Evolutionary conservation across 306 rosid species (phyloP), one percentile per base, ranked within the genome.

Genomic region (Abrus precatorius): DNA sequence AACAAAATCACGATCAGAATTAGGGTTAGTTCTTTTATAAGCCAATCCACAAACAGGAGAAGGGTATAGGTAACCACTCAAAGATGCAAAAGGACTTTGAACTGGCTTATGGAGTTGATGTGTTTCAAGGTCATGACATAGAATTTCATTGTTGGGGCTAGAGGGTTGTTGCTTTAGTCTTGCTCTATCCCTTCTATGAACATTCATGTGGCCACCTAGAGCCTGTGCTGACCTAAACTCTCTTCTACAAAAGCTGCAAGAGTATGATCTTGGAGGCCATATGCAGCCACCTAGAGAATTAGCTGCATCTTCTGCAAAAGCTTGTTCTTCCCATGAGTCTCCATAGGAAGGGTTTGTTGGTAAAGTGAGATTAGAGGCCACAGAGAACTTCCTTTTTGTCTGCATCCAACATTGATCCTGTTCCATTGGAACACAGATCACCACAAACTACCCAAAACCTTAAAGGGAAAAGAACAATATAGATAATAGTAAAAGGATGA

Each of bases 221-320:
- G 99, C 99, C 75, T 95, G 99, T 55, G 99, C 99, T 4, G 97
- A 95, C 65, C 97, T 84, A 72, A 95, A 95, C 83, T 95, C 97
- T 79, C 97, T 91, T 80, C 93, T 75, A 77, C 99, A 95, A 40
- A 95, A 95, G 72, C 95, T 93, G 80, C 99, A 95, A 69, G 97
- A 86, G 61, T 95, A 95, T 56, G 95, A 95, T 75, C 97, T 92
- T 9, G 97, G 99, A 0, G 99, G 99, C 99, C 99, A 95, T 70
- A 90, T 67, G 69, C 98, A 92, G 1, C 97, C 98, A 5, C 98
- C 97, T 3, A 91, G 91, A 73, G 89, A 72, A 8, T 91, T 94
- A 0, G 94, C 86, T 1, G 97, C 89, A 10, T 95, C 99, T 77
- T 93, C 97, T 0, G 97, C 97, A 14, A 95, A 95, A 63, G 97